Evolutionary conservation across 257 asterid genomes (phyloP), one percentile per base, ranked within the genome.

Genomic region (Solanum paucissectum): DNA sequence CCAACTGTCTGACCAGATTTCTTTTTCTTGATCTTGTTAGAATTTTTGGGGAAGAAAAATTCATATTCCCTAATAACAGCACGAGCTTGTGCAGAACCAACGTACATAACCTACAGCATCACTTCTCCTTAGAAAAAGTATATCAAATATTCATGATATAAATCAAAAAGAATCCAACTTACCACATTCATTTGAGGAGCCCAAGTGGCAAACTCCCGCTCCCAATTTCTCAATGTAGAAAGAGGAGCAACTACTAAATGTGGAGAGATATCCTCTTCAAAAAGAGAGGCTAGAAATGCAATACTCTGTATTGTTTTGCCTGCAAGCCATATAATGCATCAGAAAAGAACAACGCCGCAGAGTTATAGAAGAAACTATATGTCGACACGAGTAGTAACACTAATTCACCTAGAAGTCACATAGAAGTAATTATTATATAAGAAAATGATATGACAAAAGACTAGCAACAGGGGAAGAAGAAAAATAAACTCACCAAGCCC

Each of bases 141-240:
- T 32, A 82, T 82, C 75, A 87, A 84, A 66, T 87, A 83, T 83
- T 73, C 40, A 52, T 40, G 79, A 82, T 52, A 32, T 27, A 52
- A 82, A 52, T 49, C 32, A 33, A 82, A 32, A 46, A 11, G 12
- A 82, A 46, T 82, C 44, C 85, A 92, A 94, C 99, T 92, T 93
- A 97, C 99, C 86, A 97, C 99, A 92, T 97, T 97, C 98, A 97
- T 92, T 69, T 97, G 98, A 87, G 99, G 99, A 87, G 99, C 98
- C 99, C 99, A 97, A 85, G 95, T 93, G 91, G 98, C 96, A 89
- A 97, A 97, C 90, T 97, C 99, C 83, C 99, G 98, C 77, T 97
- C 99, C 99, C 99, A 97, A 89, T 97, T 97, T 93, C 98, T 94
- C 91, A 97, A 89, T 55, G 98, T 97, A 52, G 99, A 97, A 86